Evolutionary conservation across 2,329 filamentous ascomycete species (phyloP).

Genomic region (Cladosporium colombiae): DNA sequence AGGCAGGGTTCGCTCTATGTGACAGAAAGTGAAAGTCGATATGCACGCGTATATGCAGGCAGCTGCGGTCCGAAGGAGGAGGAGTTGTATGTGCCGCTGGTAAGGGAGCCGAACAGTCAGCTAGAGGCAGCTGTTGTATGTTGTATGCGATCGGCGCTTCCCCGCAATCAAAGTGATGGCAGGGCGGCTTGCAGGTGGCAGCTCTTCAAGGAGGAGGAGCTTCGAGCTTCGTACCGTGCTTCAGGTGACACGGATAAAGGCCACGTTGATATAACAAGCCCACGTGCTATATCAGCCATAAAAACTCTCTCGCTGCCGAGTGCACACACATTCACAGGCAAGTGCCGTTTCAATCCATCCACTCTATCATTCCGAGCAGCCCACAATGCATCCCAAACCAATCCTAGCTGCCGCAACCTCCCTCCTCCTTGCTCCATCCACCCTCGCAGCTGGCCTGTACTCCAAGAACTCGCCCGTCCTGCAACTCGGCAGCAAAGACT

Average conservation of each 20-base stretch:
- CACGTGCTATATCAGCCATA: background rate
- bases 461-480: conserved; percentile 83
- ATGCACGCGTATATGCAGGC: background rate
- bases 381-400: conserved; percentile 20
- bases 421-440: conserved; percentile 65
- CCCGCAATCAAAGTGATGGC: background rate
- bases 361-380: background rate
- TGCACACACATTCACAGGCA: background rate
- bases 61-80: background rate
- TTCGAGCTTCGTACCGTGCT: background rate
- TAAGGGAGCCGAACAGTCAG: background rate
- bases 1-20: background rate
- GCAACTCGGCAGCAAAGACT: conserved; percentile 76
- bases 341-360: conserved; percentile 1
- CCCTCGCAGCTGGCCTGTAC: conserved; percentile 73
- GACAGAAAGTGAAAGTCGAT: background rate
- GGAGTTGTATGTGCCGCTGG: background rate
- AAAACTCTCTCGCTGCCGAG: background rate
- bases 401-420: conserved; percentile 58
- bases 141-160: background rate
- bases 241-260: conserved; percentile 4
- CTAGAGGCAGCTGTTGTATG: background rate
- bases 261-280: conserved; percentile 9
- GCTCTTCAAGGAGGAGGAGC: background rate
- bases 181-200: background rate